A percentile compares a stretch with the other conserved stretches of the same genome.
These are phyloP conservation scores for Ascochyta koolunga DNA, from an alignment of 2,329 filamentous ascomycete species.

Conservation along the genomic window DNA sequence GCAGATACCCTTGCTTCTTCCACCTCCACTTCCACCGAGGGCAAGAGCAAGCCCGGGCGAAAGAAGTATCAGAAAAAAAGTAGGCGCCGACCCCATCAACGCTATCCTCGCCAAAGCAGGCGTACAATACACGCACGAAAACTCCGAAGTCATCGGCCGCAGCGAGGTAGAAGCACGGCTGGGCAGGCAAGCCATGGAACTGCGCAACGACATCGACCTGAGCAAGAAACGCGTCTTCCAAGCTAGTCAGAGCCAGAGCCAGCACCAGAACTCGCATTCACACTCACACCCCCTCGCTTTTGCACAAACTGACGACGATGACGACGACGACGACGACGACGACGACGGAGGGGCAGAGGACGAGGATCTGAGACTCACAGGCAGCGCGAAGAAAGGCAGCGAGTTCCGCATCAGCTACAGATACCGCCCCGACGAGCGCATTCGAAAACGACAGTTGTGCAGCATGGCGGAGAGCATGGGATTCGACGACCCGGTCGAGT, in stretches of 20 bases:
- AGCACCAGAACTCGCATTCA: constrained; percentile 23
- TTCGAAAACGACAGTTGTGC: constrained; percentile 84
- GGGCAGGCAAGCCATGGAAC: constrained; percentile 74
- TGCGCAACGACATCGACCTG: constrained; percentile 57
- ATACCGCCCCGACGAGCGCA: constrained; percentile 76
- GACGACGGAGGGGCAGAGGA: constrained; percentile 17
- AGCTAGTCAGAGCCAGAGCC: constrained; percentile 48
- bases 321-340: constrained; percentile 19
- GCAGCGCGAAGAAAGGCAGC: constrained; percentile 19
- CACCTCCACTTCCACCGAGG: neutral
- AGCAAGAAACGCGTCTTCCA: constrained; percentile 65
- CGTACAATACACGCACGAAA: constrained; percentile 95
- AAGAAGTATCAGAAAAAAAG: constrained; percentile 40
- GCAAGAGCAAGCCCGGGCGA: constrained; percentile 30
- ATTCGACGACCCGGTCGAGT: constrained; percentile 77
- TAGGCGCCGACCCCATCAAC: constrained; percentile 72
- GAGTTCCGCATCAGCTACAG: constrained; percentile 58
- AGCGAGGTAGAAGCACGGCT: constrained; percentile 90
- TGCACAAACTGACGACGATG: constrained; percentile 12
- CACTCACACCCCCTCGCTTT: constrained; percentile 9
- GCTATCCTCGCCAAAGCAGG: constrained; percentile 88
- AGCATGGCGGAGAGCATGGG: constrained; percentile 84
- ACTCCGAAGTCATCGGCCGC: constrained; percentile 90
- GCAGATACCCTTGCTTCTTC: constrained; percentile 39
- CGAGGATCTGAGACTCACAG: constrained; percentile 7